These are phyloP conservation scores for Flaveria robusta DNA, from an alignment of 129 eudicot species.

Conservation along the genomic window DNA sequence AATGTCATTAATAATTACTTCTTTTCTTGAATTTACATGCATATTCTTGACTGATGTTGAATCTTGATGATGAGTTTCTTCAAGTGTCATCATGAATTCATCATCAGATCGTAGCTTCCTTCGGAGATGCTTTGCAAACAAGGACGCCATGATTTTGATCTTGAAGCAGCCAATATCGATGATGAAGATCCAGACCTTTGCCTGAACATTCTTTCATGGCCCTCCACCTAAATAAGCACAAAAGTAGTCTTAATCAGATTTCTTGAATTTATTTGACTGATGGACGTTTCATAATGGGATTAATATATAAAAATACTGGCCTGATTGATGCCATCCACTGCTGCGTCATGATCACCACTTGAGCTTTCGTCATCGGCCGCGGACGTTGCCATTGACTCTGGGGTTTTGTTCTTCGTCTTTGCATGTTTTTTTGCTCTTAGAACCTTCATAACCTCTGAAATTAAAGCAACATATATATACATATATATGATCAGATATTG, in stretches of 20 bases:
- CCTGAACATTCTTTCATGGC: conserved; percentile 49
- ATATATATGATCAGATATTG: too few species aligned
- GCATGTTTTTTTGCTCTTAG: conserved; percentile 72
- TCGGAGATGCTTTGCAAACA: conserved; percentile 81
- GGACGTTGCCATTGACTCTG: conserved; percentile 35
- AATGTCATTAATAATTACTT: background rate
- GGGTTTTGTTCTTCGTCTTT: conserved; percentile 49
- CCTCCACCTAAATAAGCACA: conserved; percentile 35
- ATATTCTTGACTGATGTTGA: background rate
- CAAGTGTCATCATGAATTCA: too few species aligned
- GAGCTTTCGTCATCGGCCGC: too few species aligned
- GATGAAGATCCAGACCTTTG: conserved; percentile 55
- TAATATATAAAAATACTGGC: too few species aligned
- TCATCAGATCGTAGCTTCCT: conserved; percentile 49
- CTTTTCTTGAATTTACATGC: background rate
- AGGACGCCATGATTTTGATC: conserved; percentile 90
- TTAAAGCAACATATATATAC: background rate
- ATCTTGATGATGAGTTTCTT: too few species aligned
- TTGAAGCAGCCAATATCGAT: conserved; percentile 45
- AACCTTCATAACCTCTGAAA: conserved; percentile 83
- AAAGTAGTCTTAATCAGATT: too few species aligned
- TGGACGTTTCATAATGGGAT: background rate
- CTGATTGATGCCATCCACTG: background rate
- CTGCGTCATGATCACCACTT: conserved; percentile 27
- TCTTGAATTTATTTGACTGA: too few species aligned